Evolutionary conservation across 2,329 filamentous ascomycete species (phyloP), one percentile per base, ranked within the genome.

Genomic region (Aureobasidium melanogenum): DNA sequence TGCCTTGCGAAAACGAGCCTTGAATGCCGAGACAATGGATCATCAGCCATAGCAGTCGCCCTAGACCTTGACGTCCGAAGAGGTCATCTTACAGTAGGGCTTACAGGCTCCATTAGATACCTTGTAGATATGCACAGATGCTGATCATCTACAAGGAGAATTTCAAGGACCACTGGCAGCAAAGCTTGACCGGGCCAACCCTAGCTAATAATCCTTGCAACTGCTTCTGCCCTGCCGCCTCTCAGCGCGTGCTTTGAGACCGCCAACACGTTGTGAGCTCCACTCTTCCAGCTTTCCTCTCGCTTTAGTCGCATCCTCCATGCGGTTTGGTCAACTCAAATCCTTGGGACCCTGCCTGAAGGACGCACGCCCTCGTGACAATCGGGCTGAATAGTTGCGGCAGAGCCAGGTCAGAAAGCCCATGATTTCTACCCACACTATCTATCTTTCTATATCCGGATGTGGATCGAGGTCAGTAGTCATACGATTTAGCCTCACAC

Each of bases 221-320:
- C 26, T 43, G 26, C 52, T 43, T n/a, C 52, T 56, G 52, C 39
- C 28, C 52, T 56, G 38, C 52, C 52, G 52, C 52, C n/a, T 44
- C 28, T 52, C 48, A 8, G 38, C n/a, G 52, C 39, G 17, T 44
- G 28, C 19, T 34, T 43, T 26, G 19, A 9, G 4, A n/a, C 14
- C 30, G 22, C 22, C 38, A 10, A 56, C 19, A 56, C 39, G 52
- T 6, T 22, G 38, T 39, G 41, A n/a, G 22, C 36, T 56, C 52
- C 52, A 44, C 52, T 54, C 9, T 22, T 1, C 17, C 39, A 12
- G 44, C 28, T 36, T n/a, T 30, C 32, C 28, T 6, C 26, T 55
- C 24, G 51, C 51, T 56, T 44, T 26, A 38, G 8, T 43, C 14
- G 30, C 34, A 58, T 47, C 41, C 54, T n/a, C n/a, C n/a, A n/a